Evolutionary conservation across 2,329 filamentous ascomycete genomes (phyloP).

Genomic region (Tolypocladium endophyticum): DNA sequence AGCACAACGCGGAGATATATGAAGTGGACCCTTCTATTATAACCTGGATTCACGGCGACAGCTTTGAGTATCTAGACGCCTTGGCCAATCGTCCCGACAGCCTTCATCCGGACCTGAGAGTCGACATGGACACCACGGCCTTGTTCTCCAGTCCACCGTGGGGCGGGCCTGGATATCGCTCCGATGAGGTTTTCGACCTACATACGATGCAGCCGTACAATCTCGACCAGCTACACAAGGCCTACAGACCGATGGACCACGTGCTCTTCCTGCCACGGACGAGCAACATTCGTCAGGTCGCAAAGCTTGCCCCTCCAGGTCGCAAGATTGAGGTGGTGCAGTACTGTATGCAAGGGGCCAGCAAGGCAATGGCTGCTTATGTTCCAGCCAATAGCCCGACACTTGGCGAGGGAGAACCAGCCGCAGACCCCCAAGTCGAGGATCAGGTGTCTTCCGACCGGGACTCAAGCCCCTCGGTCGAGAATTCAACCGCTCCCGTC

Average conservation of each 20-base stretch:
- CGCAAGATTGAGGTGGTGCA: constrained; percentile 66
- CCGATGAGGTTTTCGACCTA: constrained; percentile 68
- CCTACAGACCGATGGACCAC: constrained; percentile 48
- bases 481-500: neutral
- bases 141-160: constrained; percentile 51
- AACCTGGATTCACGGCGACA: constrained; percentile 79
- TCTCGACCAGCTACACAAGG: constrained; percentile 48
- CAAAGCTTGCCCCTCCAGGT: constrained; percentile 38
- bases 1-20: constrained; percentile 83
- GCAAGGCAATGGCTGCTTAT: constrained; percentile 67
- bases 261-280: constrained; percentile 80
- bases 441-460: neutral
- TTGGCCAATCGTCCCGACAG: constrained; percentile 23
- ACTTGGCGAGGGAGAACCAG: neutral
- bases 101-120: constrained; percentile 27
- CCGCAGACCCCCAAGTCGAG: neutral
- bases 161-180: constrained; percentile 46
- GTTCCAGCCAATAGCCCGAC: constrained; percentile 26
- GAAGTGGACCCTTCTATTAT: constrained; percentile 63
- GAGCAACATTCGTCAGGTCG: constrained; percentile 72
- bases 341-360: constrained; percentile 84
- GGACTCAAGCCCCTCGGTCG: neutral
- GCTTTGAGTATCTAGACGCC: constrained; percentile 60
- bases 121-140: constrained; percentile 31
- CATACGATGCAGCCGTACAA: constrained; percentile 82